A percentile compares a stretch with the other conserved stretches of the same genome.
These are phyloP conservation scores for Hypoxylon sp. DNA, from an alignment of 2,329 filamentous ascomycete species.

Conservation along the genomic window DNA sequence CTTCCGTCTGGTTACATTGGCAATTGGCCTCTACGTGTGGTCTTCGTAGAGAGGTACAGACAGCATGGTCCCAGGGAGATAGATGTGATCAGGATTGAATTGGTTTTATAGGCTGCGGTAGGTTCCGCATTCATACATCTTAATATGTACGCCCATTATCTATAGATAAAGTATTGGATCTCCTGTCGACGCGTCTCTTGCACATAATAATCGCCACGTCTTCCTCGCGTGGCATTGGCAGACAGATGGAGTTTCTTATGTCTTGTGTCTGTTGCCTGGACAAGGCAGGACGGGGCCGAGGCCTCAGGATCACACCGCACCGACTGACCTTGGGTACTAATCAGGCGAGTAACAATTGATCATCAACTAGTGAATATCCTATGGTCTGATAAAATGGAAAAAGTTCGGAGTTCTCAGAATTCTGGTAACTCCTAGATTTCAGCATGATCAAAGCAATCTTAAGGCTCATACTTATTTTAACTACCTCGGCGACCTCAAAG, in stretches of 20 bases:
- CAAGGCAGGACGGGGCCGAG: background rate
- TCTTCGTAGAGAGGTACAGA: background rate
- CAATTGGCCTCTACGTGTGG: background rate
- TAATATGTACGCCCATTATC: no score
- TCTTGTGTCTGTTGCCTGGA: background rate
- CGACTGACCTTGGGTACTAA: background rate
- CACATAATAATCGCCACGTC: background rate
- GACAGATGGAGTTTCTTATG: background rate
- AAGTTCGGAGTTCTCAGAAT: no score
- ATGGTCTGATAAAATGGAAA: no score
- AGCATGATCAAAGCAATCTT: background rate
- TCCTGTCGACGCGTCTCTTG: background rate
- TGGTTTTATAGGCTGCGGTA: background rate
- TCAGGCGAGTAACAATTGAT: background rate
- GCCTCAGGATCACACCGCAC: background rate
- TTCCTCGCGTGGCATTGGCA: background rate
- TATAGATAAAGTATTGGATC: background rate
- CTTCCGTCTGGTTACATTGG: background rate
- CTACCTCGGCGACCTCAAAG: background rate
- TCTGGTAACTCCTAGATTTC: no score
- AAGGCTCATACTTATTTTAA: background rate
- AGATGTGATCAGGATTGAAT: constrained; percentile 1
- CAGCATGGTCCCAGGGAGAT: background rate
- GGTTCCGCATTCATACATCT: background rate
- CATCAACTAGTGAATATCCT: background rate